phyloP scores from a whole-genome alignment of 306 rosid genomes.

The Carpinus viminea region DNA sequence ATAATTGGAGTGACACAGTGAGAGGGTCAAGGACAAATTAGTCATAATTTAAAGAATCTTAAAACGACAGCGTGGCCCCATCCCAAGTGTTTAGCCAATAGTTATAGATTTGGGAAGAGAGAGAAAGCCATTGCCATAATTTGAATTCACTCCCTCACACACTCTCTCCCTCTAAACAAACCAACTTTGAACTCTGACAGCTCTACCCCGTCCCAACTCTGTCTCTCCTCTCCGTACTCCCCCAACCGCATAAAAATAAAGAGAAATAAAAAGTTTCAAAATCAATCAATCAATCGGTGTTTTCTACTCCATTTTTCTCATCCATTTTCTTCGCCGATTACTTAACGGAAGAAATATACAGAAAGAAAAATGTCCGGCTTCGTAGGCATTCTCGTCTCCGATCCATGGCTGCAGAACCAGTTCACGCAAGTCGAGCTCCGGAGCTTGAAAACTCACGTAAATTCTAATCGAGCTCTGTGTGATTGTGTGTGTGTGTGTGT shows the following conservation, averaged over 20 bases:
- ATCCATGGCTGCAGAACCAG: slow-evolving; percentile 97
- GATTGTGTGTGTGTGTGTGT: background rate
- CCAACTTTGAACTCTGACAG: slow-evolving; percentile 59
- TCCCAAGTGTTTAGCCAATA: background rate
- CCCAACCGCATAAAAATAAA: slow-evolving; percentile 22
- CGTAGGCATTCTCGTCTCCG: slow-evolving; percentile 95
- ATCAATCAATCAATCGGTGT: background rate
- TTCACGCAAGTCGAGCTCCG: slow-evolving; percentile 98
- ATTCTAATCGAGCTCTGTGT: background rate
- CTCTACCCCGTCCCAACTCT: slow-evolving; percentile 62
- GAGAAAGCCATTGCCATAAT: slow-evolving; percentile 48
- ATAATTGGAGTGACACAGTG: background rate
- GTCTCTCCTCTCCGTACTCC: slow-evolving; percentile 20
- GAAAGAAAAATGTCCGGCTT: slow-evolving; percentile 64
- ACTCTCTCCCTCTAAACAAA: slow-evolving; percentile 34
- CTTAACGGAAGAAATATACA: background rate
- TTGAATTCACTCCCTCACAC: slow-evolving; percentile 41
- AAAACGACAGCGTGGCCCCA: slow-evolving; percentile 43
- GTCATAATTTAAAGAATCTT: background rate
- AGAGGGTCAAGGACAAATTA: background rate
- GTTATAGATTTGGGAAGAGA: background rate
- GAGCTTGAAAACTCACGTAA: slow-evolving; percentile 78
- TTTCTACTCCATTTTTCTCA: too few species aligned
- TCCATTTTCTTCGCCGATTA: too few species aligned
- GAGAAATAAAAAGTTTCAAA: background rate